Percentiles rank a stretch among this genome's conserved stretches.
These are phyloP conservation scores for Paecilomyces sp. DNA, from an alignment of 2,329 filamentous ascomycete genomes.

Conservation along the genomic window DNA sequence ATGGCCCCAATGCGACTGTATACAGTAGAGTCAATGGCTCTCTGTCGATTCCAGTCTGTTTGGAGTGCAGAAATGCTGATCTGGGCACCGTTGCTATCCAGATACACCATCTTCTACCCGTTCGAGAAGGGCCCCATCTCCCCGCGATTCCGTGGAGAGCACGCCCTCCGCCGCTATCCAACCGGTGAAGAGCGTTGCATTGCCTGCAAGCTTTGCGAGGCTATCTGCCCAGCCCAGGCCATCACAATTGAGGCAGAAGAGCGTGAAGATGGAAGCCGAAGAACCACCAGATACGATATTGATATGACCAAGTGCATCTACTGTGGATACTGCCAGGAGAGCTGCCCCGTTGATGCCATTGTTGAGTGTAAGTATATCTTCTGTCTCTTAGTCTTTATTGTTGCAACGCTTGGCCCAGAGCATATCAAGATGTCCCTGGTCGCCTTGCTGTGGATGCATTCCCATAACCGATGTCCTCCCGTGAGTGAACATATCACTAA, in stretches of 20 bases:
- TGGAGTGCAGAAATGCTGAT: not conserved
- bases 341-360: conserved; percentile 94
- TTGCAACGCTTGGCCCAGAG: not conserved
- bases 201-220: conserved; percentile 98
- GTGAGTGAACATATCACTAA: conserved; percentile 7
- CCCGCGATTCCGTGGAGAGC: conserved; percentile 94
- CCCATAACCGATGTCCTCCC: not conserved
- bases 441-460: not conserved
- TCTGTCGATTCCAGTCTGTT: no score
- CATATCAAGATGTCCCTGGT: not conserved
- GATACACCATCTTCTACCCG: conserved; percentile 97
- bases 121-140: conserved; percentile 99
- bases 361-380: conserved; percentile 53
- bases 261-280: conserved; percentile 87
- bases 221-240: conserved; percentile 93
- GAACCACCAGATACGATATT: conserved; percentile 96
- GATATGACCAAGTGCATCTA: conserved; percentile 99
- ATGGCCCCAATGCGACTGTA: not conserved
- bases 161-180: conserved; percentile 91
- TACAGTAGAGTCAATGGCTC: not conserved
- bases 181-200: conserved; percentile 98
- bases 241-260: conserved; percentile 99
- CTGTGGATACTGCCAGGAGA: conserved; percentile 98
- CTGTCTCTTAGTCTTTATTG: not conserved
- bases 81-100: conserved; percentile 28